Evolutionary conservation across 495 filamentous ascomycete genomes (phyloP).

Genomic region (Lasiosphaeris hirsuta): DNA sequence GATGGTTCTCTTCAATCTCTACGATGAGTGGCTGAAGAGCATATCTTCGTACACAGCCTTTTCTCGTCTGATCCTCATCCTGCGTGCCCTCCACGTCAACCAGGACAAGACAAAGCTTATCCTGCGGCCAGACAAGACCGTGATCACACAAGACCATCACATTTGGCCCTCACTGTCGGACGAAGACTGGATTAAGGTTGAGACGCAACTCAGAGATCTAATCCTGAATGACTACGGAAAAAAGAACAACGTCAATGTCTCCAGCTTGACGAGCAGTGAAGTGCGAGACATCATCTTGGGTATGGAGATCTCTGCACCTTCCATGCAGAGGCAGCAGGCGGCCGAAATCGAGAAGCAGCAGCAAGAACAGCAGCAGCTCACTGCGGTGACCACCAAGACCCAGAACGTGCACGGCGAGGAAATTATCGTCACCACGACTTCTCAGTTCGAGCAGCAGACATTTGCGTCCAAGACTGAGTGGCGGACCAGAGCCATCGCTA

Average conservation of each 20-base stretch:
- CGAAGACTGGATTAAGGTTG: slow-evolving; percentile 99
- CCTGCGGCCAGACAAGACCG: slow-evolving; percentile 94
- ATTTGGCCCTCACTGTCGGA: slow-evolving; percentile 96
- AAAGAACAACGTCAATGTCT: slow-evolving; percentile 99
- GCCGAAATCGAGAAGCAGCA: slow-evolving; percentile 99
- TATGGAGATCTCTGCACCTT: slow-evolving; percentile 99
- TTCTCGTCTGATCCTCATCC: slow-evolving; percentile 90
- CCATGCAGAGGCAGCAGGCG: slow-evolving; percentile 97
- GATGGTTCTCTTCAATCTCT: slow-evolving; percentile 99
- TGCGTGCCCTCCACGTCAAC: slow-evolving; percentile 95
- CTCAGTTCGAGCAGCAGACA: slow-evolving; percentile 92
- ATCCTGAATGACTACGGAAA: slow-evolving; percentile 99
- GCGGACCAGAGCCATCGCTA: slow-evolving; percentile 94
- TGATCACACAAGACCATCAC: slow-evolving; percentile 98
- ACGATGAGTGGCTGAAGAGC: slow-evolving; percentile 98
- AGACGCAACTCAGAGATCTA: slow-evolving; percentile 90
- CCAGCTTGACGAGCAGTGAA: slow-evolving; percentile 92
- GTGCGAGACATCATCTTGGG: slow-evolving; percentile 98
- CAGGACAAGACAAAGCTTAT: slow-evolving; percentile 98
- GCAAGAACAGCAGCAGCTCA: slow-evolving; percentile 92
- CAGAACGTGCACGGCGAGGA: slow-evolving; percentile 98
- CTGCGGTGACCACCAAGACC: slow-evolving; percentile 96
- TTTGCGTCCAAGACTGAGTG: slow-evolving; percentile 99
- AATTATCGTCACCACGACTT: slow-evolving; percentile 96
- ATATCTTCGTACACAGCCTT: slow-evolving; percentile 99